Evolutionary conservation across 768 basidiomycete species (phyloP).

Genomic region (Serendipita sp.): DNA sequence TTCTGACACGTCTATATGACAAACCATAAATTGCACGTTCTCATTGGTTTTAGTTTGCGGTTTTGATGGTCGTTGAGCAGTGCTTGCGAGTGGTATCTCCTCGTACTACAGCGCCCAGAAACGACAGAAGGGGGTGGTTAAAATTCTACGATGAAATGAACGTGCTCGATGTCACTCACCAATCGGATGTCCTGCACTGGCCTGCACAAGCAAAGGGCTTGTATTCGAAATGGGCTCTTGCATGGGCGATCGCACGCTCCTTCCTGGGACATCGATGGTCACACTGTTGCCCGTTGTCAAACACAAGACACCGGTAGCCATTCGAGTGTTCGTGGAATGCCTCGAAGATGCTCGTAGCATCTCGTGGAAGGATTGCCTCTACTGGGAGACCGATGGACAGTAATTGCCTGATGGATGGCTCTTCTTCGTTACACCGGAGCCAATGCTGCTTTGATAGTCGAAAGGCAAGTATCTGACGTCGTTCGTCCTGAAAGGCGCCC

Average conservation of each 20-base stretch:
- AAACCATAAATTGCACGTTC: not conserved
- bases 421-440: not conserved
- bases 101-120: not conserved
- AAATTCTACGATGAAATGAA: too few relatives aligned
- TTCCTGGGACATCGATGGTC: not conserved
- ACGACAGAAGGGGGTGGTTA: not conserved
- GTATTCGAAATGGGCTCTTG: constrained; percentile 1
- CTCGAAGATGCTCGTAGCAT: not conserved
- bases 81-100: not conserved
- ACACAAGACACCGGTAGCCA: not conserved
- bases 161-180: not conserved
- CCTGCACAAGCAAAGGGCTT: not conserved
- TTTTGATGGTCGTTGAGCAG: not conserved
- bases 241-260: not conserved
- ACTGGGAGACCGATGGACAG: not conserved
- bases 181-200: not conserved
- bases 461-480: not conserved
- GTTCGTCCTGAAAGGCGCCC: not conserved
- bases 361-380: not conserved
- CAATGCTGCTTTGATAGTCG: not conserved
- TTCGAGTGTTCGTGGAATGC: not conserved
- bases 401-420: not conserved
- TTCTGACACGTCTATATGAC: not conserved
- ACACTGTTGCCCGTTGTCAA: not conserved
- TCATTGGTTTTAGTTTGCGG: not conserved